Evolutionary conservation across 129 eudicot genomes (phyloP), one percentile per base, ranked within the genome.

Genomic region (Scalesia atractyloides): DNA sequence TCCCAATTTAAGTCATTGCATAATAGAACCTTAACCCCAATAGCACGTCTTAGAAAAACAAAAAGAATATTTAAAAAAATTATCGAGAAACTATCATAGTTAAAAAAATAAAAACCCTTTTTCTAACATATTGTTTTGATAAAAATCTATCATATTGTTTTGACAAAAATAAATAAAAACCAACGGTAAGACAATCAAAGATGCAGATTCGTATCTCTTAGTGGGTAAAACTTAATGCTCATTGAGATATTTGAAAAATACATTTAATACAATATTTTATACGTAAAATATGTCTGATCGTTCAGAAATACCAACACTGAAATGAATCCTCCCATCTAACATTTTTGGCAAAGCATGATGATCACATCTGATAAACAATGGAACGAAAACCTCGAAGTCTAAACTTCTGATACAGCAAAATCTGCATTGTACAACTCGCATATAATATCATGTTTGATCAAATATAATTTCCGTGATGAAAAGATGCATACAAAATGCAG

Each of bases 401-500:
- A 41, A 9, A 8, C 46, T 41, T 41, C 46, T 7, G 46, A 41
- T 7, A 39, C 44, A 39, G 9, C 44, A 39, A 39, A 39, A 39
- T 6, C 44, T 10, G 48, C 52, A 47, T 79, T 64, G 72, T 72
- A 72, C 52, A 47, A 8, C 46, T 41, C 46, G 46, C 46, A 65
- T 64, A 66, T 72, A 72, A 71, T 37, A 9, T 73, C 20, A 17
- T 19, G 22, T 46, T 30, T 36, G 37, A 76, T 47, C 47, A 26
- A 9, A 58, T 69, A 58, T 69, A 49, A 49, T 49, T 58, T 68
- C 9, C 14, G 15, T 11, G 72, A 39, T 9, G 53, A 67, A 13
- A 44, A 65, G 50, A 60, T 19, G 62, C 51, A 46, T 66, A 26
- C 74, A 33, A 72, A 69, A 59, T 72, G 13, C 70, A 22, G 59